These are phyloP conservation scores for Dryas alaskensis DNA, from an alignment of 306 rosid genomes.

Conservation along the genomic window DNA sequence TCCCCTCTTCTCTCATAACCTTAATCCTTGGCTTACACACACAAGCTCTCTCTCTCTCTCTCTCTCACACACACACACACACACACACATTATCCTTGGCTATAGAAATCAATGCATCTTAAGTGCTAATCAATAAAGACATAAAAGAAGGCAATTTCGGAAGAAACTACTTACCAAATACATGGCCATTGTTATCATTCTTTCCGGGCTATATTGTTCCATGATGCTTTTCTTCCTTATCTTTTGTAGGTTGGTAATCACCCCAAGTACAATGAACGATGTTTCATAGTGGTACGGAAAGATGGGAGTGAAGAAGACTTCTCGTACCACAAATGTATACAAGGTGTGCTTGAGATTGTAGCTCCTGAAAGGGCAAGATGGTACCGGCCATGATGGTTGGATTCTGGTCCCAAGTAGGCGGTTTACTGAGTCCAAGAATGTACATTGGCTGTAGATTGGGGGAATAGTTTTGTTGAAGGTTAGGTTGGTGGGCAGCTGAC, in stretches of 20 bases:
- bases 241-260: conserved; percentile 67
- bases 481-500: conserved; percentile 25
- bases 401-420: neutral
- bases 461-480: conserved; percentile 6
- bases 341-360: conserved; percentile 60
- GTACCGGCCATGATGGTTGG: conserved; percentile 42
- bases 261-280: conserved; percentile 50
- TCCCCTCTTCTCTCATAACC: neutral
- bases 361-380: conserved; percentile 53
- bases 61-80: neutral
- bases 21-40: neutral
- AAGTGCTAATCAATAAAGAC: neutral
- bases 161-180: neutral
- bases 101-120: neutral
- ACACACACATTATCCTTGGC: neutral
- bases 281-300: conserved; percentile 57
- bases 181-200: neutral
- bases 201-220: neutral
- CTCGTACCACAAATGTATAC: conserved; percentile 78
- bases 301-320: conserved; percentile 82
- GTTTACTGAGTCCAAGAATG: conserved; percentile 18
- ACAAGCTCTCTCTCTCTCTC: too few species aligned
- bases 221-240: conserved; percentile 11
- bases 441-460: conserved; percentile 27
- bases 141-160: neutral